Conservation (phyloP, 768 basidiomycete species). For the Zangia roseola region DNA sequence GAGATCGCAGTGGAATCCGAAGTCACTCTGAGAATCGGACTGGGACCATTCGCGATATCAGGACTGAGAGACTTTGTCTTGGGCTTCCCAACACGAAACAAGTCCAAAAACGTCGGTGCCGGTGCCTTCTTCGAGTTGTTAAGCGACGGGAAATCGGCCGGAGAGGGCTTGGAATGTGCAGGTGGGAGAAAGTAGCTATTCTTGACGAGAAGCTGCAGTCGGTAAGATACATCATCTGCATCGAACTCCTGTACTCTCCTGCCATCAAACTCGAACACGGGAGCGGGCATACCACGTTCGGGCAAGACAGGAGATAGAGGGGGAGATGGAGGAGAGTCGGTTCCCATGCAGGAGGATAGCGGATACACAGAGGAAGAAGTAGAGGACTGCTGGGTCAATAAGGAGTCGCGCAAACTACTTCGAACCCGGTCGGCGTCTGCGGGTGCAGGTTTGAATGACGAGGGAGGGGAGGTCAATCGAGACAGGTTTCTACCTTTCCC, state of each 20-base stretch:
- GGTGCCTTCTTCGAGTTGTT: slow-evolving; percentile 43
- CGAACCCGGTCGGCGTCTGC: slow-evolving; percentile 39
- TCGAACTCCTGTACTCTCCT: slow-evolving; percentile 52
- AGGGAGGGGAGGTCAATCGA: slow-evolving; percentile 36
- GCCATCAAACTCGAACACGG: slow-evolving; percentile 49
- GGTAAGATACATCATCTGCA: slow-evolving; percentile 81
- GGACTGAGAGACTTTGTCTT: slow-evolving; percentile 64
- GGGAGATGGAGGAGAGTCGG: slow-evolving; percentile 65
- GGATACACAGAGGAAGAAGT: slow-evolving; percentile 81
- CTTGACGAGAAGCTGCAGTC: slow-evolving; percentile 78
- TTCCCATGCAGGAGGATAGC: slow-evolving; percentile 62
- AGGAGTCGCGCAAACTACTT: slow-evolving; percentile 55
- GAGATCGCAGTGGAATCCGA: slow-evolving; percentile 60
- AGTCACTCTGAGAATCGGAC: slow-evolving; percentile 59
- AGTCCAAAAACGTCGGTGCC: slow-evolving; percentile 57
- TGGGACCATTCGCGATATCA: slow-evolving; percentile 34
- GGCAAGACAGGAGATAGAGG: slow-evolving; percentile 55
- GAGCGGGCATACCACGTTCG: slow-evolving; percentile 41
- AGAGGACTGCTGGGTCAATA: slow-evolving; percentile 61
- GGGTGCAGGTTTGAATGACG: slow-evolving; percentile 30
- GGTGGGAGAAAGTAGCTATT: slow-evolving; percentile 90
- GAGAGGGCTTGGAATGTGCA: slow-evolving; percentile 78
- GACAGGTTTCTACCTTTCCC: slow-evolving; percentile 35
- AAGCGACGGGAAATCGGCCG: slow-evolving; percentile 53
- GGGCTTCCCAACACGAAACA: slow-evolving; percentile 67